phyloP scores from a whole-genome alignment of 768 basidiomycete genomes.

The Suillus alpinus region DNA sequence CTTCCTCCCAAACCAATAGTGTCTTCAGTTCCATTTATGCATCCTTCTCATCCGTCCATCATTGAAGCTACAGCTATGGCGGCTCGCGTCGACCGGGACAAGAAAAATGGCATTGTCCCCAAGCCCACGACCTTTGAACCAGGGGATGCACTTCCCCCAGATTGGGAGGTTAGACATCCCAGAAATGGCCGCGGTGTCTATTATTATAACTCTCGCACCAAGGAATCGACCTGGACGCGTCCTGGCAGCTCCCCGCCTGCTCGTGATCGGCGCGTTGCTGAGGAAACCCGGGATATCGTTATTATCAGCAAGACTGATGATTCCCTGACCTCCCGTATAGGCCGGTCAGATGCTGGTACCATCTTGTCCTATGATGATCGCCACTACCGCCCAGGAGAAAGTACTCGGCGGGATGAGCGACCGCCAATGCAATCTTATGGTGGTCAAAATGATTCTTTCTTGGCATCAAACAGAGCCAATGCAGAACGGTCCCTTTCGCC shows the following conservation, averaged over 20 bases:
- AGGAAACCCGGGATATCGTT: conserved; percentile 26
- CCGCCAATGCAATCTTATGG: conserved; percentile 17
- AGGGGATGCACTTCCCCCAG: conserved; percentile 44
- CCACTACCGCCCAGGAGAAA: conserved; percentile 56
- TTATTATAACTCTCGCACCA: conserved; percentile 57
- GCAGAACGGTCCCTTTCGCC: conserved; percentile 18
- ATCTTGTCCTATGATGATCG: conserved; percentile 56
- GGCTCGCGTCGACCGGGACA: conserved; percentile 41
- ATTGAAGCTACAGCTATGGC: conserved; percentile 63
- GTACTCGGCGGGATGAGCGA: conserved; percentile 27
- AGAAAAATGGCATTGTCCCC: conserved; percentile 35
- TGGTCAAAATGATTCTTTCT: conserved; percentile 20
- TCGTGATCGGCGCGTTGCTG: conserved; percentile 21
- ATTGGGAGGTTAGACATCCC: conserved; percentile 60
- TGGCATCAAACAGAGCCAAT: conserved; percentile 20
- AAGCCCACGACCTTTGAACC: conserved; percentile 25
- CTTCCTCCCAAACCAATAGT: conserved; percentile 65
- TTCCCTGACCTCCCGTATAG: conserved; percentile 22
- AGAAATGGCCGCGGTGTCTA: conserved; percentile 48
- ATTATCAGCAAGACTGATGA: conserved; percentile 23
- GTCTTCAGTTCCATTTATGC: conserved; percentile 47
- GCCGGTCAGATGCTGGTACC: conserved; percentile 25
- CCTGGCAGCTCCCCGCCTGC: conserved; percentile 36
- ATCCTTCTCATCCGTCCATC: conserved; percentile 56
- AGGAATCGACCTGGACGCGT: conserved; percentile 56